phyloP scores from a whole-genome alignment of 2,329 filamentous ascomycete species.

The Aspergillus calidoustus region DNA sequence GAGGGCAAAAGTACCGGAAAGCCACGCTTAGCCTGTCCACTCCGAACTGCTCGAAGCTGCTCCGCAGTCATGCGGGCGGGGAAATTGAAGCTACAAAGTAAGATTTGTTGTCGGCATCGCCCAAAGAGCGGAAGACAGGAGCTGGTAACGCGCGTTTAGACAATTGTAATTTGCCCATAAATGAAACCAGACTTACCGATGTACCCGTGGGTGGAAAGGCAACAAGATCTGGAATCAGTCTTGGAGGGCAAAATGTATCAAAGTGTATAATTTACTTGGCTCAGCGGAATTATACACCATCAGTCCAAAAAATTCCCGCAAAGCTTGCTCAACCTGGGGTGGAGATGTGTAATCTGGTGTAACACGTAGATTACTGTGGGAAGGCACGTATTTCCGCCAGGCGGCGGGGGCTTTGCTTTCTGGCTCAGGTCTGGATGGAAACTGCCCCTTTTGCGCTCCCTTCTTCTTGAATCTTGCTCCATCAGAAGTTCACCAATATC shows the following conservation, averaged over 20 bases:
- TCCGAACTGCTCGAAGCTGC: background rate
- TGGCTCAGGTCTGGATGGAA: background rate
- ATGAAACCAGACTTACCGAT: conserved; percentile 10
- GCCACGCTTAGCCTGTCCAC: background rate
- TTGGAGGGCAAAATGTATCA: background rate
- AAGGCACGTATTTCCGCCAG: background rate
- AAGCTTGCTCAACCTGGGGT: background rate
- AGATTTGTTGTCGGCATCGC: background rate
- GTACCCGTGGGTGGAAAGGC: background rate
- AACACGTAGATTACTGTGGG: background rate
- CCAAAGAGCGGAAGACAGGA: conserved; percentile 2
- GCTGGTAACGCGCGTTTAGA: conserved; percentile 9
- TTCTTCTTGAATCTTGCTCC: background rate
- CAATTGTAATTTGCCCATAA: conserved; percentile 13
- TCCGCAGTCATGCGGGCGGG: background rate
- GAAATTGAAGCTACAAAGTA: background rate
- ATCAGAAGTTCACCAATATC: background rate
- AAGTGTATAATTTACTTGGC: background rate
- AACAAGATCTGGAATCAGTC: background rate
- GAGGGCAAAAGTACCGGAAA: background rate
- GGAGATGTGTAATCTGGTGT: background rate
- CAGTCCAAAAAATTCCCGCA: background rate
- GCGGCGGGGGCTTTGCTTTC: background rate
- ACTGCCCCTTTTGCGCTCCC: conserved; percentile 6
- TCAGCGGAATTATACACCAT: background rate